Conservation (phyloP, 768 basidiomycete genomes). For the Nidula microcarpa region DNA sequence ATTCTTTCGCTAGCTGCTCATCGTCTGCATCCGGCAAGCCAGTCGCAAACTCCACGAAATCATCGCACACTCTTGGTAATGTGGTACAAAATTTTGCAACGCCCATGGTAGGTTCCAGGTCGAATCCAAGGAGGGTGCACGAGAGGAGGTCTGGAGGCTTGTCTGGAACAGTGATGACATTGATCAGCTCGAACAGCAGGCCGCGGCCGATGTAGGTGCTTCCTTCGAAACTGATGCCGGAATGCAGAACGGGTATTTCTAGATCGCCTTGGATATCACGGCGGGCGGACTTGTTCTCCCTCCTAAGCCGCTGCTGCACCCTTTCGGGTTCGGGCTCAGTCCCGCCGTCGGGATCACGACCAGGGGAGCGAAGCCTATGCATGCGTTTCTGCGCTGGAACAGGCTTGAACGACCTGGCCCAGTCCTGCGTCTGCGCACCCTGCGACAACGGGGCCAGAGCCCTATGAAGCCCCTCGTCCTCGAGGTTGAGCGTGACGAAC, state of each 20-base stretch:
- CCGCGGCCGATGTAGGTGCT: constrained; percentile 60
- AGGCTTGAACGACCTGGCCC: constrained; percentile 11
- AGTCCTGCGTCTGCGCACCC: constrained; percentile 3
- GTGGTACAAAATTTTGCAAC: constrained; percentile 38
- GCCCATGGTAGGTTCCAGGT: constrained; percentile 39
- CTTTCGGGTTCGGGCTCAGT: no score
- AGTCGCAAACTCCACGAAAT: constrained; percentile 32
- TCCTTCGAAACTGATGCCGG: constrained; percentile 47
- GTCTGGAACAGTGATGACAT: constrained; percentile 23
- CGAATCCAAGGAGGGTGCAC: constrained; percentile 33
- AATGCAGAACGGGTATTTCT: constrained; percentile 42
- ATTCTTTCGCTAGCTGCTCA: constrained; percentile 26
- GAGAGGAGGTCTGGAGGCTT: constrained; percentile 22
- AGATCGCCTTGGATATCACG: constrained; percentile 42
- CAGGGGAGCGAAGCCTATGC: no score
- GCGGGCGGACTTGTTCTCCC: background rate
- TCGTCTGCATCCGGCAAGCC: constrained; percentile 30
- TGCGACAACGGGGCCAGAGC: constrained; percentile 31
- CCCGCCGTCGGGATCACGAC: no score
- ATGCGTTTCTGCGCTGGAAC: background rate
- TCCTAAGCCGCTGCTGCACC: background rate
- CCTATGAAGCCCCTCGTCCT: constrained; percentile 39
- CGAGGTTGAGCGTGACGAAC: constrained; percentile 37
- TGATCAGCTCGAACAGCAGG: constrained; percentile 53
- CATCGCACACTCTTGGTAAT: constrained; percentile 45